These are phyloP conservation scores for Lumnitzera racemosa DNA, from an alignment of 345 rosid species.

Conservation along the genomic window DNA sequence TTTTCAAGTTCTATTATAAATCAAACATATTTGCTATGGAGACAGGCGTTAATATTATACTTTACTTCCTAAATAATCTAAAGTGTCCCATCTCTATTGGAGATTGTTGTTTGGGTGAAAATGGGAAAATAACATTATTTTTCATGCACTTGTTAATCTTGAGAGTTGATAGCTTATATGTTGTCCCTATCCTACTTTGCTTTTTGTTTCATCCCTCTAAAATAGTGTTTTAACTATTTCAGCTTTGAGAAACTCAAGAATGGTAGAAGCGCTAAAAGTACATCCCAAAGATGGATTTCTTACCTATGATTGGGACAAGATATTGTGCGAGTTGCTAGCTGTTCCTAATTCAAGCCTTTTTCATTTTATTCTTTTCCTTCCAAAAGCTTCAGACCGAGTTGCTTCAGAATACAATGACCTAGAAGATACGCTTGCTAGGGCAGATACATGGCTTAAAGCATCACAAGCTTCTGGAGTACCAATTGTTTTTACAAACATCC, in stretches of 20 bases:
- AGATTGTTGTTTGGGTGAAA: no score
- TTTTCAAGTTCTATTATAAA: no score
- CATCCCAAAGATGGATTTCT: slow-evolving; percentile 84
- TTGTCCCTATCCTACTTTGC: neutral
- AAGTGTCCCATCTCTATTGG: no score
- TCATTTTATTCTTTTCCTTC: slow-evolving; percentile 75
- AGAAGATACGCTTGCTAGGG: slow-evolving; percentile 88
- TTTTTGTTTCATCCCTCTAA: neutral
- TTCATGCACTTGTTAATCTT: no score
- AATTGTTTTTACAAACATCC: slow-evolving; percentile 73
- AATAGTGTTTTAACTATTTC: slow-evolving; percentile 4
- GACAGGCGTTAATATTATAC: no score
- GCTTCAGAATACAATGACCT: slow-evolving; percentile 67
- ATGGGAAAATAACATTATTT: no score
- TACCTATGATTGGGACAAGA: slow-evolving; percentile 67
- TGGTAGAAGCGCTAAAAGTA: slow-evolving; percentile 60
- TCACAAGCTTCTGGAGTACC: slow-evolving; percentile 81
- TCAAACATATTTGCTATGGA: no score
- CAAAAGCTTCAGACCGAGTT: slow-evolving; percentile 62
- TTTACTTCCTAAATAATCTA: no score
- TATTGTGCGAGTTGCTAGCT: slow-evolving; percentile 55
- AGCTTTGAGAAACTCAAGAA: slow-evolving; percentile 72
- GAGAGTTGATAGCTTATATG: no score
- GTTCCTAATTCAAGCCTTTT: slow-evolving; percentile 73
- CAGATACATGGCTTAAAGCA: slow-evolving; percentile 71